Evolutionary conservation across 2,329 filamentous ascomycete genomes (phyloP), one percentile per base, ranked within the genome.

Genomic region (Lasiodiplodia sp.): DNA sequence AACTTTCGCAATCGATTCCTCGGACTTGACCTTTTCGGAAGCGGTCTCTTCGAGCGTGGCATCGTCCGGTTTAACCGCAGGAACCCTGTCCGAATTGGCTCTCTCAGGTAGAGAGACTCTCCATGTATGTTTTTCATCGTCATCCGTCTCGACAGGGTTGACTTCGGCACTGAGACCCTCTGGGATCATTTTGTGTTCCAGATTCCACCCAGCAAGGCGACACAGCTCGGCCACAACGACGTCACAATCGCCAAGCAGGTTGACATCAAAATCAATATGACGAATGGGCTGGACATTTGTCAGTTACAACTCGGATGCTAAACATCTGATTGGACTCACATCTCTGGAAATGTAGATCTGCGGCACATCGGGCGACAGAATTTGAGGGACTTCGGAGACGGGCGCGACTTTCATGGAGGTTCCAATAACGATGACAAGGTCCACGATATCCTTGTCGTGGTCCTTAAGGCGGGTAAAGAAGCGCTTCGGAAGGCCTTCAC

Each of bases 321-420:
- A 8, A 14, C 6, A 37, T 37, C 12, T 18, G 67, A 65, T 7
- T 14, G 21, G 21, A 80, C 85, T 75, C 80, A 87, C 86, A 71
- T 92, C 91, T 72, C 92, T 89, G 21, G 91, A 94, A 73, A 97
- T 93, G 81, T 96, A 97, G 71, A 97, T 92, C 80, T 97, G 94
- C 7, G 94, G 94, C 49, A 97, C 89, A 69, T 92, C 80, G n/a
- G 88, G 82, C 1, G 93, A 92, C 53, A 97, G 79, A 74, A 91
- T 92, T 44, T 91, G 91, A 1, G 94, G 92, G 57, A 99, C 93
- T 79, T 98, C 94, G 40, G 92, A 94, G 2, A 99, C 96, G 40
- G 96, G 96, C 1, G 93, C 94, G 2, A 99, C 96, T 79, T 98
- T 97, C 77, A 99, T 88, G 37, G 92, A 96, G 0, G 96, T 99